Conservation (phyloP, 2,329 filamentous ascomycete species). For the Teratosphaeria gauchensis region DNA sequence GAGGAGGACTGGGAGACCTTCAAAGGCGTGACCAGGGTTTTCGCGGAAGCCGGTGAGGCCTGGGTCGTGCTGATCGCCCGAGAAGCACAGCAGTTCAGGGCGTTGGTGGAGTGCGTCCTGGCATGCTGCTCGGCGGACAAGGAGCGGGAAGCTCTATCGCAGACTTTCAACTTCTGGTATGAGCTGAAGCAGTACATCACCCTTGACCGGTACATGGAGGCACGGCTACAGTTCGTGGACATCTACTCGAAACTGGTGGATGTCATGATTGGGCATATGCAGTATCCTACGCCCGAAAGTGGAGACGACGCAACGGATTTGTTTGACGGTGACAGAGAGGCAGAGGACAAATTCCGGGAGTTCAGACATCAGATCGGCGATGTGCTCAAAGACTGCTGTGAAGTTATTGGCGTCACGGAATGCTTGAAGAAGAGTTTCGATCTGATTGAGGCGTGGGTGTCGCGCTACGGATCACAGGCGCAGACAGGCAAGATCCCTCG, state of each 20-base stretch:
- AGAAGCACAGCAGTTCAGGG: slow-evolving; percentile 69
- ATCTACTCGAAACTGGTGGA: slow-evolving; percentile 86
- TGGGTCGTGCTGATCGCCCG: slow-evolving; percentile 91
- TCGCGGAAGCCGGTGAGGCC: slow-evolving; percentile 84
- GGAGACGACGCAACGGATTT: slow-evolving; percentile 65
- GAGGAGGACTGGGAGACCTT: slow-evolving; percentile 78
- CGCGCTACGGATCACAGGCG: slow-evolving; percentile 67
- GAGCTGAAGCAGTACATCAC: slow-evolving; percentile 95
- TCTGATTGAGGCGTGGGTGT: slow-evolving; percentile 80
- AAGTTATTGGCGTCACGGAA: slow-evolving; percentile 87
- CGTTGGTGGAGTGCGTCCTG: slow-evolving; percentile 80
- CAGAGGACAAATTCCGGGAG: slow-evolving; percentile 92
- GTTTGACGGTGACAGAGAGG: slow-evolving; percentile 90
- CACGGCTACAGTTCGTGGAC: slow-evolving; percentile 65
- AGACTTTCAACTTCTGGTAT: slow-evolving; percentile 97
- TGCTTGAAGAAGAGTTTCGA: slow-evolving; percentile 83
- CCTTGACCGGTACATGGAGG: slow-evolving; percentile 77
- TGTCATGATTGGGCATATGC: slow-evolving; percentile 80
- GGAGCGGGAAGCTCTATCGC: slow-evolving; percentile 81
- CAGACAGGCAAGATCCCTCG: slow-evolving; percentile 69
- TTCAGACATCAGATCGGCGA: slow-evolving; percentile 97
- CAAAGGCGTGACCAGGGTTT: slow-evolving; percentile 81
- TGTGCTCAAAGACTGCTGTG: slow-evolving; percentile 91
- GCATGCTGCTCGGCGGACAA: slow-evolving; percentile 82
- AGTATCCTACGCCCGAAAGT: slow-evolving; percentile 70